These are phyloP conservation scores for Coemansia sp. DNA, from an alignment of 192 early-diverging fungal genomes.

Conservation along the genomic window DNA sequence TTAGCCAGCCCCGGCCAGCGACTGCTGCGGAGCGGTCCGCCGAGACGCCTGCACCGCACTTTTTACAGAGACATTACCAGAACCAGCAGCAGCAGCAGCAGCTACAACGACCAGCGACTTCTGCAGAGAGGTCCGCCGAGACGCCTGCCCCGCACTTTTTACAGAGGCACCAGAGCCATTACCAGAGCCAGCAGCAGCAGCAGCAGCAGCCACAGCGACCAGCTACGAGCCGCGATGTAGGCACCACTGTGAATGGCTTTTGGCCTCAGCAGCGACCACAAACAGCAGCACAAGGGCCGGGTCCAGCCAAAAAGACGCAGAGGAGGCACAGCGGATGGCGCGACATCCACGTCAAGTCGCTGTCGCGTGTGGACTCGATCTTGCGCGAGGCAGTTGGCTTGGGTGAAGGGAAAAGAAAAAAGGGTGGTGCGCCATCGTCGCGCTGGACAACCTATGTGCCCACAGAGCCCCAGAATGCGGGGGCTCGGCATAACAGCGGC, in stretches of 20 bases:
- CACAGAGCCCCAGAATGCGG: slow-evolving; percentile 1
- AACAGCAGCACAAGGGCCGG: slow-evolving; percentile 18
- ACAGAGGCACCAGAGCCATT: neutral
- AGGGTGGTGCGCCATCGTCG: neutral
- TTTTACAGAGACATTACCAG: neutral
- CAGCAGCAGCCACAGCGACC: slow-evolving; percentile 3
- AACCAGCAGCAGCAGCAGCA: neutral
- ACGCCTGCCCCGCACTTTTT: neutral
- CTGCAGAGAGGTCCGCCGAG: neutral
- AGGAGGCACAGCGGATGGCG: slow-evolving; percentile 38
- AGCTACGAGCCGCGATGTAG: slow-evolving; percentile 9
- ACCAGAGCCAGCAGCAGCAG: neutral
- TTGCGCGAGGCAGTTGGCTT: slow-evolving; percentile 52
- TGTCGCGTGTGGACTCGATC: slow-evolving; percentile 48
- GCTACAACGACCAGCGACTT: slow-evolving; percentile 9
- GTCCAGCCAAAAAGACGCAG: neutral
- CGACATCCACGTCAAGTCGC: slow-evolving; percentile 52
- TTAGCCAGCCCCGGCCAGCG: slow-evolving; percentile 7
- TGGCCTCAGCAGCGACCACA: slow-evolving; percentile 14
- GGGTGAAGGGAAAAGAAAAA: neutral
- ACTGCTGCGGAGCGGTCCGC: slow-evolving; percentile 6
- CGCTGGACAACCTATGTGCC: slow-evolving; percentile 23
- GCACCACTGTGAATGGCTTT: neutral
- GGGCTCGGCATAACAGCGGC: slow-evolving; percentile 11
- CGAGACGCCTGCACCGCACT: neutral